Percentiles rank a stretch among this genome's conserved stretches.
Evolutionary conservation across 228 moss, liverwort and hornwort genomes (phyloP).

Genomic region (Sphagnum magellanicum): DNA sequence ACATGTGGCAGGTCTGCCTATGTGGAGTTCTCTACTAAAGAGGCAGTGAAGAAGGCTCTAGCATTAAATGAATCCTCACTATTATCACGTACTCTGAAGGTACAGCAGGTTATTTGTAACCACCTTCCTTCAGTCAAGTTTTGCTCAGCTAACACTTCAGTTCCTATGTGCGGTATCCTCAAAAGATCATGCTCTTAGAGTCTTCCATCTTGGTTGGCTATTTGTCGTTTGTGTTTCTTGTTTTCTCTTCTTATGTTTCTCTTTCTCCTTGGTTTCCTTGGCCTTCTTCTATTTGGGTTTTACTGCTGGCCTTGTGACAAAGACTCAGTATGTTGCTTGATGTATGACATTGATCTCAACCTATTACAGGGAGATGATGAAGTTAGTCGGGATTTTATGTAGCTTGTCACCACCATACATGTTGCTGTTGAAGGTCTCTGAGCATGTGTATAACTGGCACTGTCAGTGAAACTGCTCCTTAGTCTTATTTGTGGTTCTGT

Average conservation of each 20-base stretch:
- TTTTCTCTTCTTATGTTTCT: not conserved
- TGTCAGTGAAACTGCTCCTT: not conserved
- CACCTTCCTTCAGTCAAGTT: not conserved
- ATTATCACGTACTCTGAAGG: conserved; percentile 80
- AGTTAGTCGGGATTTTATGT: no score
- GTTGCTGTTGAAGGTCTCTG: no score
- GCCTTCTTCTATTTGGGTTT: not conserved
- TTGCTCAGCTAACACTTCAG: not conserved
- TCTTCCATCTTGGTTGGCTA: not conserved
- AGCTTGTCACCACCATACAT: no score
- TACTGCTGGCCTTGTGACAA: no score
- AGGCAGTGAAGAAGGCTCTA: conserved; percentile 68
- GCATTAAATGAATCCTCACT: conserved; percentile 77
- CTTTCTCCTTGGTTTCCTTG: not conserved
- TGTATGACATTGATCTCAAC: no score
- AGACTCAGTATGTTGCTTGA: no score
- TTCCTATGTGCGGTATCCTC: not conserved
- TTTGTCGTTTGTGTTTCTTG: not conserved
- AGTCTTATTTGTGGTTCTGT: not conserved
- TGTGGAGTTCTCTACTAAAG: conserved; percentile 73
- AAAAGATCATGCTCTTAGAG: not conserved
- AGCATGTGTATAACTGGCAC: no score
- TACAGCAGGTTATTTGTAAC: conserved; percentile 3
- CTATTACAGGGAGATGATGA: no score
- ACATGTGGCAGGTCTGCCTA: conserved; percentile 60